Evolutionary conservation across 2,329 filamentous ascomycete genomes (phyloP).

Genomic region (Ceratocystis diversiconidia): DNA sequence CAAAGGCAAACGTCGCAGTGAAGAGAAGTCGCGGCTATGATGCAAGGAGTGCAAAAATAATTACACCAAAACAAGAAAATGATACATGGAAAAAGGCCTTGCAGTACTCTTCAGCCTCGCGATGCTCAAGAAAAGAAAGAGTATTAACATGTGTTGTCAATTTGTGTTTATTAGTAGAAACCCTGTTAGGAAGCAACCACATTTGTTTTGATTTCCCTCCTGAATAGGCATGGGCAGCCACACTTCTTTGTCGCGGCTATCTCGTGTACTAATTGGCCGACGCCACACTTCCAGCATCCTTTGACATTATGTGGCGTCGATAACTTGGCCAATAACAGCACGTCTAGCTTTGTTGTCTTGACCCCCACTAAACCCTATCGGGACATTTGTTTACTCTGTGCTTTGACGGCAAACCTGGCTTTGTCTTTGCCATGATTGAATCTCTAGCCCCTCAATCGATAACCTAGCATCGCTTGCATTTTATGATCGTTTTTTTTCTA

Average conservation of each 20-base stretch:
- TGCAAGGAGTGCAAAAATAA: background rate
- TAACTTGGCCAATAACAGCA: conserved; percentile 7
- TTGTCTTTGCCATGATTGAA: background rate
- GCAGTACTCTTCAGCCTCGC: no score
- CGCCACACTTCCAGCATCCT: conserved; percentile 1
- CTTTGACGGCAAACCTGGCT: background rate
- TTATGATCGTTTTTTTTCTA: background rate
- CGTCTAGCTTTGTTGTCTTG: background rate
- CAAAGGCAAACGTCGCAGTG: background rate
- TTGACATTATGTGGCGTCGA: background rate
- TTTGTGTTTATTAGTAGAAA: background rate
- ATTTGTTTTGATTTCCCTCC: conserved; percentile 18
- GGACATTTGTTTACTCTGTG: conserved; percentile 17
- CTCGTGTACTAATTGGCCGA: conserved; percentile 9
- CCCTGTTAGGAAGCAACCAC: background rate
- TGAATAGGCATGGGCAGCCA: conserved; percentile 11
- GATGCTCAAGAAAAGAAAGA: no score
- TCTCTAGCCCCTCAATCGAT: background rate
- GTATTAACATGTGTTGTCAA: no score
- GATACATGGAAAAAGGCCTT: background rate
- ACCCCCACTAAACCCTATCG: conserved; percentile 16
- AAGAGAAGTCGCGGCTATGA: background rate
- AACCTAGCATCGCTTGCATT: no score
- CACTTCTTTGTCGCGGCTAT: conserved; percentile 11
- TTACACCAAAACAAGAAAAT: background rate